Base-by-base conservation (phyloP, 192 early-diverging fungal genomes). In the Phycomyces blakesleeanus region DNA sequence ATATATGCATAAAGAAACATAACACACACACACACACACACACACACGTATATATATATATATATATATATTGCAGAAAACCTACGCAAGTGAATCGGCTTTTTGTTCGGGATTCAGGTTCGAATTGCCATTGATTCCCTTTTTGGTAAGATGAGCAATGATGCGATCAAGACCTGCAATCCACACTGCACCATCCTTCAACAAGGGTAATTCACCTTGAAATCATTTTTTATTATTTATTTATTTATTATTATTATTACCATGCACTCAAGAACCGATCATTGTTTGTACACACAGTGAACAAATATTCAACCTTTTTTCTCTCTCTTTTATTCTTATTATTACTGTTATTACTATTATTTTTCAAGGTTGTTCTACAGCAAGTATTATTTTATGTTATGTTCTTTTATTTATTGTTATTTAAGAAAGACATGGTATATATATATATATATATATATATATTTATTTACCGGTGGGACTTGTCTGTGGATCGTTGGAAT, bases 171-270 rank as follows among this genome's bases (percentile, higher is more conserved):
- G 41, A 41, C 83, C 83, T 8, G 78, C 69, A 37, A 85, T 68
- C 83, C 83, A 82, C 21, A 70, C 73, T 18, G 59, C 51, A 25
- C 84, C 83, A 51, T 86, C 82, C 50, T 83, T 80, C 1, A 92
- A 61, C 57, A 92, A 64, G 6, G 91, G 91, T 1, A 92, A 69
- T 65, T 90, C 86, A 3, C 91, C 90, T 88, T 62, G 14, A 26
- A 20, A 22, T 5, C 0, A 6, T 0, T 0, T 5, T 37, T 14
- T 6, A 25, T 53, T 49, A 18, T 20, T 24, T 20, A 59, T 53
- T 5, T 10, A 21, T 39, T n/a, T n/a, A n/a, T n/a, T n/a, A n/a
- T n/a, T n/a, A n/a, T n/a, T n/a, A n/a, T n/a, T n/a, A n/a, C n/a
- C n/a, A n/a, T n/a, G n/a, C n/a, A n/a, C n/a, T n/a, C n/a, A n/a